Evolutionary conservation across 2,329 filamentous ascomycete species (phyloP).

Genomic region (Penicillium psychrosexuale): DNA sequence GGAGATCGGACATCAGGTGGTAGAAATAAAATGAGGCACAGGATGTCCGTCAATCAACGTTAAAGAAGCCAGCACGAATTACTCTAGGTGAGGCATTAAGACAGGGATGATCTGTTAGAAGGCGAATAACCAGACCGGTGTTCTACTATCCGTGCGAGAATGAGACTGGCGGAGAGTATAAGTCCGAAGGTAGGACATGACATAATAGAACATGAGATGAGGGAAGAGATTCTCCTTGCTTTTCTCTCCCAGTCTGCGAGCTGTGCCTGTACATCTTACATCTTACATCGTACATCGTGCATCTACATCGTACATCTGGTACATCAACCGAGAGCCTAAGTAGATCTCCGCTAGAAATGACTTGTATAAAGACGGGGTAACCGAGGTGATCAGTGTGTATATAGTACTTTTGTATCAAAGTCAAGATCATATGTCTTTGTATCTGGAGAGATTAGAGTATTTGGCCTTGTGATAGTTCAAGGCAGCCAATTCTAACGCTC

Average conservation of each 20-base stretch:
- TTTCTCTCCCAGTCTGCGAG: conserved; percentile 7
- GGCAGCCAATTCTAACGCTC: conserved; percentile 4
- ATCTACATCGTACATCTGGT: conserved; percentile 7
- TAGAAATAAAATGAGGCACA: too few species aligned
- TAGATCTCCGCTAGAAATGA: conserved; percentile 6
- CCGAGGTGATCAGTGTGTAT: not conserved
- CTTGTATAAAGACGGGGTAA: conserved; percentile 3
- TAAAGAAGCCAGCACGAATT: not conserved
- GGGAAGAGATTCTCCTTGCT: conserved; percentile 20
- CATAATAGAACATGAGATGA: conserved; percentile 15
- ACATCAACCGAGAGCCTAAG: not conserved
- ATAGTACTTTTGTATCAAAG: not conserved
- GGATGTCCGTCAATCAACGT: conserved; percentile 14
- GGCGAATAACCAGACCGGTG: not conserved
- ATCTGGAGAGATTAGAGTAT: not conserved
- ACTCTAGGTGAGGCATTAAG: conserved; percentile 6
- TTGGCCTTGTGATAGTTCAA: not conserved
- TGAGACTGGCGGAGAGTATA: conserved; percentile 1
- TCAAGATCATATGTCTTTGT: not conserved
- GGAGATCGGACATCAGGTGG: conserved; percentile 15
- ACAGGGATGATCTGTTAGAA: conserved; percentile 6
- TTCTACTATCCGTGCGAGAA: conserved; percentile 3
- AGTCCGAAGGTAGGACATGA: conserved; percentile 23
- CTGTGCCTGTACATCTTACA: conserved; percentile 3
- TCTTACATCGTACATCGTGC: conserved; percentile 3